These are phyloP conservation scores for Debaryomycetaceae sp. DNA, from an alignment of 1,139 yeast species.

Conservation along the genomic window DNA sequence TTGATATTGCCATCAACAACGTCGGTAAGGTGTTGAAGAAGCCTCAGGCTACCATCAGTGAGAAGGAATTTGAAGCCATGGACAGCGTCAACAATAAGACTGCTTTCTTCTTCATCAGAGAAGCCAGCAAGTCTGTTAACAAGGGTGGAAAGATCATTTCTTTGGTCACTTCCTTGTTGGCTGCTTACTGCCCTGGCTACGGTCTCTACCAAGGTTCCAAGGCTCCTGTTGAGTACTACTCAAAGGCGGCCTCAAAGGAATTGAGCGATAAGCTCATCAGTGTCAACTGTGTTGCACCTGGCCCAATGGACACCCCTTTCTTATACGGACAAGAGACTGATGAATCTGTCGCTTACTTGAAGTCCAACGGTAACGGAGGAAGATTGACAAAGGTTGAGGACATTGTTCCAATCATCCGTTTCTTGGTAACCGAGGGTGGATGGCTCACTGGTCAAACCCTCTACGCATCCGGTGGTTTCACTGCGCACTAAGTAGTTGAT, in stretches of 20 bases:
- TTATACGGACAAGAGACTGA: slow-evolving; percentile 58
- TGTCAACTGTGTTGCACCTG: slow-evolving; percentile 62
- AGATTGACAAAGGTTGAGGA: slow-evolving; percentile 58
- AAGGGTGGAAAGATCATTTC: slow-evolving; percentile 54
- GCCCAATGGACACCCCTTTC: slow-evolving; percentile 73
- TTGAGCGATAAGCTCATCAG: slow-evolving; percentile 45
- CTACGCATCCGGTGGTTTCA: slow-evolving; percentile 63
- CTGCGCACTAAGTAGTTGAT: slow-evolving; percentile 37
- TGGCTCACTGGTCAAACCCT: slow-evolving; percentile 73
- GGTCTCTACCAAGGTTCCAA: slow-evolving; percentile 59
- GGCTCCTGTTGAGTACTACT: slow-evolving; percentile 58
- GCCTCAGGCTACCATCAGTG: slow-evolving; percentile 46
- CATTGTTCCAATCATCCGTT: slow-evolving; percentile 60
- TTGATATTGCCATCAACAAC: slow-evolving; percentile 64
- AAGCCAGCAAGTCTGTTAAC: slow-evolving; percentile 49
- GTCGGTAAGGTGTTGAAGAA: slow-evolving; percentile 67
- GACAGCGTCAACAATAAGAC: slow-evolving; percentile 52
- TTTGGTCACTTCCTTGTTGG: slow-evolving; percentile 60
- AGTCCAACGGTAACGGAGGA: slow-evolving; percentile 43
- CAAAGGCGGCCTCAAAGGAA: slow-evolving; percentile 58
- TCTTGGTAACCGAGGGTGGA: slow-evolving; percentile 60
- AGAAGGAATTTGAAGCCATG: slow-evolving; percentile 54
- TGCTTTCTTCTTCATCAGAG: slow-evolving; percentile 60
- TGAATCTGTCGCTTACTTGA: slow-evolving; percentile 52
- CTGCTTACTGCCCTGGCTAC: slow-evolving; percentile 61